Evolutionary conservation across 2,329 filamentous ascomycete species (phyloP).

Genomic region (Xylariaceae sp.): DNA sequence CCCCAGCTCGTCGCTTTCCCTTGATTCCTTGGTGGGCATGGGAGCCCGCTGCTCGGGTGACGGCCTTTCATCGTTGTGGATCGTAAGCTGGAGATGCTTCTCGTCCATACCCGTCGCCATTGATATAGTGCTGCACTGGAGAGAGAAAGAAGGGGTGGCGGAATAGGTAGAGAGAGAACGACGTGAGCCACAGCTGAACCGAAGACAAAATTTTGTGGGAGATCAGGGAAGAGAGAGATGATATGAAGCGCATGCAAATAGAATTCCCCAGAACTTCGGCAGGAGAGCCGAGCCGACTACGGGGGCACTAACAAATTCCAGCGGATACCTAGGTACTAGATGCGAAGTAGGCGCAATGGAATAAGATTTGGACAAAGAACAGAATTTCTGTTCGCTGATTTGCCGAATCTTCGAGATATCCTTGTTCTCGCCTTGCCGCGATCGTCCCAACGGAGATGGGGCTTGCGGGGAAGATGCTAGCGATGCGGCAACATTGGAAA

Average conservation of each 20-base stretch:
- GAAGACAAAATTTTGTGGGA: not conserved
- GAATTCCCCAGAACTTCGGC: not conserved
- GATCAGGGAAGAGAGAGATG: not conserved
- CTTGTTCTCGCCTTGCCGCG: constrained; percentile 7
- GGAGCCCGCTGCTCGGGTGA: constrained; percentile 13
- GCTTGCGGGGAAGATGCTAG: constrained; percentile 19
- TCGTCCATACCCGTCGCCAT: constrained; percentile 13
- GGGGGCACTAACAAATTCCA: too few species aligned
- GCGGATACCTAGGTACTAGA: too few species aligned
- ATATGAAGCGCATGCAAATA: not conserved
- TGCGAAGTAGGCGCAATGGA: too few species aligned
- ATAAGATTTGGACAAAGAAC: too few species aligned
- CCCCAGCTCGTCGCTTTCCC: constrained; percentile 14
- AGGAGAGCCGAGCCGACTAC: not conserved
- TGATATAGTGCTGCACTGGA: not conserved
- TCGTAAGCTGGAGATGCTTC: constrained; percentile 7
- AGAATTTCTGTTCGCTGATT: constrained; percentile 14
- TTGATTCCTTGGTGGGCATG: constrained; percentile 2
- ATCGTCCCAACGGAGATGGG: constrained; percentile 2
- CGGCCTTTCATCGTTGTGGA: constrained; percentile 15
- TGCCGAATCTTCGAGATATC: constrained; percentile 3
- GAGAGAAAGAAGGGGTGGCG: not conserved
- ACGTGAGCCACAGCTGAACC: not conserved
- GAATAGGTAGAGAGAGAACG: too few species aligned
- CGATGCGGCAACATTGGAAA: not conserved